Conservation (phyloP, 306 rosid genomes). For the Cajanus cajan region DNA sequence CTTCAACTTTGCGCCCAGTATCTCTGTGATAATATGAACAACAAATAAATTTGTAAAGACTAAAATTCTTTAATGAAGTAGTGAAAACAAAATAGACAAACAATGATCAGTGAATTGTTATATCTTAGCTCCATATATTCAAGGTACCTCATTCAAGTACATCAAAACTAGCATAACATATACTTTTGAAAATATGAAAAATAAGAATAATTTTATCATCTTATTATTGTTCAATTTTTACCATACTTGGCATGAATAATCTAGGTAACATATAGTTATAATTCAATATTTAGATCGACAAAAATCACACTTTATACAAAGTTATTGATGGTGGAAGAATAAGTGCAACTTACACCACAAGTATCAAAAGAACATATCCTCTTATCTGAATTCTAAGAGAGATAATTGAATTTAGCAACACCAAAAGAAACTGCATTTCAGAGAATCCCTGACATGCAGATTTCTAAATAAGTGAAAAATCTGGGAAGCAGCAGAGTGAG, state of each 20-base stretch:
- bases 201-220: background rate
- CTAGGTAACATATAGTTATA: background rate
- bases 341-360: background rate
- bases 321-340: background rate
- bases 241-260: background rate
- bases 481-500: background rate
- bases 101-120: background rate
- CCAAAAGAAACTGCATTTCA: background rate
- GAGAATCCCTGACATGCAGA: background rate
- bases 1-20: conserved; percentile 96
- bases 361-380: background rate
- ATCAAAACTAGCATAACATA: background rate
- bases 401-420: background rate
- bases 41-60: conserved; percentile 35
- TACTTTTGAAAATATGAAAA: background rate
- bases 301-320: background rate
- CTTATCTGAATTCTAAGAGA: background rate
- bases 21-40: conserved; percentile 52
- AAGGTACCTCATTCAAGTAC: background rate
- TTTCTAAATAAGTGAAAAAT: background rate
- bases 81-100: background rate
- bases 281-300: background rate
- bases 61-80: conserved; percentile 18
- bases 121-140: conserved; percentile 10
- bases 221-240: background rate